Evolutionary conservation across 129 eudicot genomes (phyloP), one percentile per base, ranked within the genome.

Genomic region (Chrysanthemum makinoi): DNA sequence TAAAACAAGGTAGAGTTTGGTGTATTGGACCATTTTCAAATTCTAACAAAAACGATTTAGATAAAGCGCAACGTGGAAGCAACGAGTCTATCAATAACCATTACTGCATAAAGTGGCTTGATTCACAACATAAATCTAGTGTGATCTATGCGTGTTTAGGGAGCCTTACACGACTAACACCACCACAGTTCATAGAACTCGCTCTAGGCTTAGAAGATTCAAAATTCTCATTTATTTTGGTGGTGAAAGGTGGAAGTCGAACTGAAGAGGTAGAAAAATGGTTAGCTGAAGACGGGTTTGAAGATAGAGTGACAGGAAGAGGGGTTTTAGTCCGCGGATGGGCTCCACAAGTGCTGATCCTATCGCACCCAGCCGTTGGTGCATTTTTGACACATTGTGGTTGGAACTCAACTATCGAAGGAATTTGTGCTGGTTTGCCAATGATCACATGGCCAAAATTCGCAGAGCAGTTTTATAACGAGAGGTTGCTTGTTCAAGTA

Each of bases 131-230:
- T 15, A 57, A 20, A 0, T 63, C 62, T 5, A 79, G 88, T 55
- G 91, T 85, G 1, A 52, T 85, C 33, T 85, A 76, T 20, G 81
- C 74, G 1, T 85, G 86, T 70, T 78, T 85, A 44, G 86, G 95
- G 24, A 82, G 84, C 74, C 61, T 82, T 1, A 55, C 80, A 18
- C 82, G 79, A 8, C 65, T 75, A 9, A 72, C 77, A 18, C 69
- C 68, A 5, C 50, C 46, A 2, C 84, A 81, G 62, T 78, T 69
- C 24, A 77, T 55, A 13, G 83, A 80, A 35, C 81, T 80, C 13
- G 83, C 83, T 62, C 54, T 80, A 17, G 83, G 83, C 16, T 58
- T 80, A 80, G 80, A 80, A 54, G 76, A 57, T 5, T 73, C 72
- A 0, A 26, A 4, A 0, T 53, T 3, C 15, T 76, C 76, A 4